A percentile compares a stretch with the other conserved stretches of the same genome.
Evolutionary conservation across 106 monocot species (phyloP).

Genomic region (Hemerocallis citrina): DNA sequence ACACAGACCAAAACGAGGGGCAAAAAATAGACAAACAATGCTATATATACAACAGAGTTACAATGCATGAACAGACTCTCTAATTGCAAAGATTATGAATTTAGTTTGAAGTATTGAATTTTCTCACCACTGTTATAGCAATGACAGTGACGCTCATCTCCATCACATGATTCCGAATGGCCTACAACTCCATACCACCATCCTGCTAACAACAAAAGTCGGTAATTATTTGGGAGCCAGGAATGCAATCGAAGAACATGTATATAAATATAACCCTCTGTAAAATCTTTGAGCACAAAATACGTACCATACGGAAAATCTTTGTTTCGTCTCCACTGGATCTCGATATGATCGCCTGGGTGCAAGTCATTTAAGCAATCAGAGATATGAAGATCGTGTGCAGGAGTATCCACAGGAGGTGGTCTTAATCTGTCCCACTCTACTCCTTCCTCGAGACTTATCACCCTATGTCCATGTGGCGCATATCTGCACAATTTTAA

Average conservation of each 20-base stretch:
- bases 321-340: constrained; percentile 66
- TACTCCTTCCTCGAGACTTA: constrained; percentile 44
- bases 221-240: too few relatives aligned
- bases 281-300: background rate
- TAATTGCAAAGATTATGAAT: too few relatives aligned
- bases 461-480: constrained; percentile 38
- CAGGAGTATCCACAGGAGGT: constrained; percentile 32
- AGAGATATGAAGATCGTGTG: constrained; percentile 48
- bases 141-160: constrained; percentile 23
- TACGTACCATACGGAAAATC: constrained; percentile 59
- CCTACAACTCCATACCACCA: constrained; percentile 64
- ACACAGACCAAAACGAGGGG: too few relatives aligned
- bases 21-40: too few relatives aligned
- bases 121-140: constrained; percentile 39
- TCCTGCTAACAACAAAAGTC: constrained; percentile 12
- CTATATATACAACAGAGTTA: too few relatives aligned
- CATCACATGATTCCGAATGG: constrained; percentile 40
- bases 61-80: too few relatives aligned
- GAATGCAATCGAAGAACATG: too few relatives aligned
- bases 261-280: background rate
- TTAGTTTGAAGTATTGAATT: too few relatives aligned
- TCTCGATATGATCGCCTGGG: constrained; percentile 60
- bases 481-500: constrained; percentile 21
- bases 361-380: constrained; percentile 36
- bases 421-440: constrained; percentile 52